These are phyloP conservation scores for Nemania sp. DNA, from an alignment of 2,329 filamentous ascomycete genomes.

Conservation along the genomic window DNA sequence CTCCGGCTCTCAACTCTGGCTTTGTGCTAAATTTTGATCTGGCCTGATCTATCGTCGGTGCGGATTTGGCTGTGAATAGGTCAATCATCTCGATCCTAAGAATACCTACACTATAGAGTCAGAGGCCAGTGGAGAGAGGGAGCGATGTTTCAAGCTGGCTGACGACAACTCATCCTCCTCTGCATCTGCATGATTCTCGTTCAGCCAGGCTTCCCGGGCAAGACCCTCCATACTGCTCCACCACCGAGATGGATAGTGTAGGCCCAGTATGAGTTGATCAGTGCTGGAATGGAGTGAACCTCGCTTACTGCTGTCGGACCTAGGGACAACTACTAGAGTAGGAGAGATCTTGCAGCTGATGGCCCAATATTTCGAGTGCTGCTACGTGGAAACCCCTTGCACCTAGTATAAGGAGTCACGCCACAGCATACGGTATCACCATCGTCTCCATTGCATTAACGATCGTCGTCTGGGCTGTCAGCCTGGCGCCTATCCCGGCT, in stretches of 20 bases:
- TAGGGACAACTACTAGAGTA: conserved; percentile 1
- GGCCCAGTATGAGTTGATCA: too few species aligned
- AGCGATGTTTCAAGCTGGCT: conserved; percentile 27
- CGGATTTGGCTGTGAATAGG: not conserved
- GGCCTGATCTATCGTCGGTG: not conserved
- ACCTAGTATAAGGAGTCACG: conserved; percentile 5
- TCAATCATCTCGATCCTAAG: conserved; percentile 3
- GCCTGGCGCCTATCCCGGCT: conserved; percentile 15
- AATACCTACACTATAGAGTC: not conserved
- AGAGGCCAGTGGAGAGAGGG: conserved; percentile 16
- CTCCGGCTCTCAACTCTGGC: not conserved
- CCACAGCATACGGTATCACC: conserved; percentile 8
- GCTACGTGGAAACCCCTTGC: not conserved
- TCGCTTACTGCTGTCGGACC: conserved; percentile 7
- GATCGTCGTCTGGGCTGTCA: conserved; percentile 20
- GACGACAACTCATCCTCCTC: conserved; percentile 16
- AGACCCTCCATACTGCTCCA: not conserved
- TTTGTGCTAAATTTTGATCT: conserved; percentile 14
- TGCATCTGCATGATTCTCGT: conserved; percentile 12
- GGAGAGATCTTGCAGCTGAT: conserved; percentile 19
- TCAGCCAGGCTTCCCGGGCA: conserved; percentile 3
- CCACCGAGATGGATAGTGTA: too few species aligned
- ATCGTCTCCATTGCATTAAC: conserved; percentile 18
- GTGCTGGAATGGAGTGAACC: not conserved
- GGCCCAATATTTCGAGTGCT: conserved; percentile 4